Evolutionary conservation across 2,329 filamentous ascomycete species (phyloP), one percentile per base, ranked within the genome.

Genomic region (Cordyceps tenuipes): DNA sequence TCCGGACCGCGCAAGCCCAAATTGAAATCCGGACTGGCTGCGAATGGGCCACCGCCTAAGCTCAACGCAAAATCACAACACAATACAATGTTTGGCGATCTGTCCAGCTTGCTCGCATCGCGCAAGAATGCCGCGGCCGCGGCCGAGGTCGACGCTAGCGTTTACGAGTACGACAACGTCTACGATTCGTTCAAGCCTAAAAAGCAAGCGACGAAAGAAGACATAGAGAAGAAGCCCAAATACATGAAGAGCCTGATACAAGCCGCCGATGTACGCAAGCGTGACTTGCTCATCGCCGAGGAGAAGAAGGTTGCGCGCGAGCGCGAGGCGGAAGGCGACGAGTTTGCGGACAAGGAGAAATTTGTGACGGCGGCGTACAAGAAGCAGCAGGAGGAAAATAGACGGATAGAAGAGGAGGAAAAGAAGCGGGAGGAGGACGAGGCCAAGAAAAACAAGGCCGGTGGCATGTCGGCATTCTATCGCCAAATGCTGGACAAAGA

Each of bases 301-400:
- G 90, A 94, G 74, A 91, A 91, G 73, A 83, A 89, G 71, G 79
- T 94, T 66, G 86, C 89, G 66, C 81, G 86, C 26, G 90, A 94
- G 70, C 81, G 90, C 50, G 89, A 89, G 67, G 86, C 84, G 0
- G 90, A 94, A 70, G 90, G 90, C 19, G 90, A 93, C 39, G 87
- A 88, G 68, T 94, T 85, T 67, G 87, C 82, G 0, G 90, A 87
- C 67, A 94, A 92, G 75, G 90, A 94, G 70, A 90, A 87, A 72
- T 94, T 94, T 66, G 90, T 94, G 39, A 94, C 90, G 0, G 87
- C 85, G 61, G 89, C 89, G 41, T 95, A 94, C 71, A 90, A 89
- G 76, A 80, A 82, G 68, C 89, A 93, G 69, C 89, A 92, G 68
- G 88, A 88, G 69, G 90, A 92, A 71, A 86, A 90, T 64, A 77